Conservation (phyloP, 106 monocot species). For the Dioscorea alata region DNA sequence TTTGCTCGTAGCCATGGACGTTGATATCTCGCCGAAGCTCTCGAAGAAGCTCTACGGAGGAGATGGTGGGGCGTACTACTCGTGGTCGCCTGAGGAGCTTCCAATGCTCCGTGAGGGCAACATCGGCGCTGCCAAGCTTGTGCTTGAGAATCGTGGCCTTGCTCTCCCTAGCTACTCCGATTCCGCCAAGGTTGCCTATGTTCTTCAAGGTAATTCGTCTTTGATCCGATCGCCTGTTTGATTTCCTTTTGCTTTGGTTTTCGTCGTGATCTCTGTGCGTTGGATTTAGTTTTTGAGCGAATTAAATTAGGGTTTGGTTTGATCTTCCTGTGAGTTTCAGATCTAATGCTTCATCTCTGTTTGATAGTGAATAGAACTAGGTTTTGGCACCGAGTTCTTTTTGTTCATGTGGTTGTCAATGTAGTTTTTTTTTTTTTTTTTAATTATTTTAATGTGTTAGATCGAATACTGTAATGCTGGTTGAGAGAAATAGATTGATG, state of each 20-base stretch:
- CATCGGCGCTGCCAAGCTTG: constrained; percentile 77
- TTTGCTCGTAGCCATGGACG: constrained; percentile 24
- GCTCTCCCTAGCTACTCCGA: constrained; percentile 79
- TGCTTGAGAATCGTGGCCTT: constrained; percentile 49
- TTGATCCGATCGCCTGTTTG: not conserved
- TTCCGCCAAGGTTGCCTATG: constrained; percentile 83
- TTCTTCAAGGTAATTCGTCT: constrained; percentile 56
- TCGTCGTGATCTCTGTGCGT: not conserved
- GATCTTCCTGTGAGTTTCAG: too few species aligned
- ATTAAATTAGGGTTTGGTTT: too few species aligned
- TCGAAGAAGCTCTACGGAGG: constrained; percentile 42
- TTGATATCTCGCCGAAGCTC: constrained; percentile 64
- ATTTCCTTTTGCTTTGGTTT: not conserved
- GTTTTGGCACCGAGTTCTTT: too few species aligned
- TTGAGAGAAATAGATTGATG: too few species aligned
- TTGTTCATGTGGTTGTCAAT: too few species aligned
- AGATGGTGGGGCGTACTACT: constrained; percentile 62
- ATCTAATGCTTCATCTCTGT: too few species aligned
- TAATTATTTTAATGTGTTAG: too few species aligned
- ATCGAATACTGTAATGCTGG: too few species aligned
- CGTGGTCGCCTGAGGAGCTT: constrained; percentile 52
- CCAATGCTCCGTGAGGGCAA: constrained; percentile 62
- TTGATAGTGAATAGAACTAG: too few species aligned
- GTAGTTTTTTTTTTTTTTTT: too few species aligned
- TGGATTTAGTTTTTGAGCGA: too few species aligned